Conservation (phyloP, 805 yeast genomes). For the Lachancea thermotolerans region DNA sequence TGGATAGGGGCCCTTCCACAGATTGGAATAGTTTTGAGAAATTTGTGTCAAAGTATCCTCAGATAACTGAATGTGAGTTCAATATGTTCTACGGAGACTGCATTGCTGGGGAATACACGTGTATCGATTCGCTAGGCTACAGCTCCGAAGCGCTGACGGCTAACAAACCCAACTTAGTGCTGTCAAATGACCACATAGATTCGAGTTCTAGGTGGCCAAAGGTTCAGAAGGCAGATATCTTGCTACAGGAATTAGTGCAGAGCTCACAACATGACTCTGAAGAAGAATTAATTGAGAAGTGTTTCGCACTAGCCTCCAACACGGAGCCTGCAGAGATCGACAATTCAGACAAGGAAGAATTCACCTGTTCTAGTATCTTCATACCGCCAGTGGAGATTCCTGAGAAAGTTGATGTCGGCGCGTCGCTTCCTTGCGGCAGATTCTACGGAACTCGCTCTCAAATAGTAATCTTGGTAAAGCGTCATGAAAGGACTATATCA, state of each 20-base stretch:
- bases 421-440: constrained; percentile 38
- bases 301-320: constrained; percentile 51
- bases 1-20: constrained; percentile 9
- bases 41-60: constrained; percentile 17
- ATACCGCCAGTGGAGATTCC: constrained; percentile 55
- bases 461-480: constrained; percentile 60
- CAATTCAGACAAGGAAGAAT: constrained; percentile 32
- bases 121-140: constrained; percentile 27
- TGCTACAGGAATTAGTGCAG: constrained; percentile 32
- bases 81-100: constrained; percentile 35
- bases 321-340: constrained; percentile 21
- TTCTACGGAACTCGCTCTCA: constrained; percentile 87
- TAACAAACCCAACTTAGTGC: constrained; percentile 15
- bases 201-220: constrained; percentile 55
- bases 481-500: constrained; percentile 38
- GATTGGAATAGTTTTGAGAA: constrained; percentile 26
- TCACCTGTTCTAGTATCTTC: constrained; percentile 54
- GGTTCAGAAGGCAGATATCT: constrained; percentile 47
- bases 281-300: constrained; percentile 40
- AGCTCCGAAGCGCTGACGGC: constrained; percentile 27
- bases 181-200: constrained; percentile 30
- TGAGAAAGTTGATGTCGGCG: constrained; percentile 26
- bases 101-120: constrained; percentile 14
- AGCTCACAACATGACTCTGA: constrained; percentile 22
- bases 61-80: constrained; percentile 25